phyloP scores from a whole-genome alignment of 495 filamentous ascomycete genomes.

The Penicillium canariense region DNA sequence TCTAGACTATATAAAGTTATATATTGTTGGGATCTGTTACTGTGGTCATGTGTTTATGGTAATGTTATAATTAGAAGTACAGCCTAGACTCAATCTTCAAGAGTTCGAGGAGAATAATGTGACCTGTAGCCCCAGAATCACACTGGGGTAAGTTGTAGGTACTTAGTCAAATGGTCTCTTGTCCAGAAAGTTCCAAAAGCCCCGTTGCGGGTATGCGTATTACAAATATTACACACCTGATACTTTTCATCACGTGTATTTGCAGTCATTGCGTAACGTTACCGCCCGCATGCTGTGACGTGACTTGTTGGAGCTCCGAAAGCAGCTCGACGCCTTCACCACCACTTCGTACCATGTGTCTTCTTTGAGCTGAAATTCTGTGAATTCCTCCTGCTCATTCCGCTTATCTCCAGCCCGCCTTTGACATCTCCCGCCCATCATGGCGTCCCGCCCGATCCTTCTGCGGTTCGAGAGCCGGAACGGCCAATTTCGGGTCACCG shows the following conservation, averaged over 20 bases:
- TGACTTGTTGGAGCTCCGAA: constrained; percentile 21
- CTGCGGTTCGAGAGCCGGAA: constrained; percentile 56
- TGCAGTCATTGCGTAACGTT: constrained; percentile 10
- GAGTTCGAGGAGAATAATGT: too few species aligned
- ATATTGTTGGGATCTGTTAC: too few species aligned
- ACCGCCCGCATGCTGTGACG: constrained; percentile 29
- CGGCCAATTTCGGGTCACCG: constrained; percentile 54
- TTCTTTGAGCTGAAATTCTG: not conserved
- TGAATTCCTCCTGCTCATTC: not conserved
- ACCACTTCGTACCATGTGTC: constrained; percentile 4
- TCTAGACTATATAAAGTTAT: too few species aligned
- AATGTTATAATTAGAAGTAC: too few species aligned
- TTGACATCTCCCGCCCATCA: constrained; percentile 8
- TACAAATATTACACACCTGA: not conserved
- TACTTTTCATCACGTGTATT: not conserved
- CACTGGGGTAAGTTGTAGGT: too few species aligned
- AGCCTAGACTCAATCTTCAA: too few species aligned
- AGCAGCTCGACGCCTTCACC: constrained; percentile 1
- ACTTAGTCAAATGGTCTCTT: not conserved
- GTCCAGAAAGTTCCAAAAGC: not conserved
- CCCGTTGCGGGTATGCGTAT: not conserved
- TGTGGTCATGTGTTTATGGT: too few species aligned
- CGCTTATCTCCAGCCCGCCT: not conserved
- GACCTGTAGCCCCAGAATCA: too few species aligned
- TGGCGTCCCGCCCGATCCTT: constrained; percentile 47